Percentiles rank a stretch among this genome's conserved stretches.
Evolutionary conservation across 139 green algal genomes (phyloP).

Genomic region (Mychonastes homosphaera): DNA sequence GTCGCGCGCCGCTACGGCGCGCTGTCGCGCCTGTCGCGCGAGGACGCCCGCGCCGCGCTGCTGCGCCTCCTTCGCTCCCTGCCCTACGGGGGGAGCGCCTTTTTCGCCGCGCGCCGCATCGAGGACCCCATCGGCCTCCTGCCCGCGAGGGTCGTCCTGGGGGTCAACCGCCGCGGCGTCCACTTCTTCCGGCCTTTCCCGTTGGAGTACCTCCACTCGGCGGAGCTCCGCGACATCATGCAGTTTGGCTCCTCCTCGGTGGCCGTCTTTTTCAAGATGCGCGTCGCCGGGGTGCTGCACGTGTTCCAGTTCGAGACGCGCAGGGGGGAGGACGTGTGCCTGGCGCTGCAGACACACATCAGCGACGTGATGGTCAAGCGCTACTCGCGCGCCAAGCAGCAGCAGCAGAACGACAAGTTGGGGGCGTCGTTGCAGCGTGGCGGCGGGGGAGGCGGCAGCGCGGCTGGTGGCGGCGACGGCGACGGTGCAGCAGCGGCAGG

Average conservation of each 20-base stretch:
- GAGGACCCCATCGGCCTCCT: constrained; percentile 95
- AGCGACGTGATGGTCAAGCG: constrained; percentile 97
- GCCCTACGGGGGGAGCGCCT: constrained; percentile 78
- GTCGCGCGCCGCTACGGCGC: constrained; percentile 65
- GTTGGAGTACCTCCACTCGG: constrained; percentile 94
- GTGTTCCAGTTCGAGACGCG: constrained; percentile 96
- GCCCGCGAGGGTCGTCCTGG: constrained; percentile 83
- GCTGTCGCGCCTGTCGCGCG: constrained; percentile 71
- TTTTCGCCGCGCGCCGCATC: constrained; percentile 31
- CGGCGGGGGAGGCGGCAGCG: constrained; percentile 4
- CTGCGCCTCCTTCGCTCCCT: constrained; percentile 87
- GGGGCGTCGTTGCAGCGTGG: too few species aligned
- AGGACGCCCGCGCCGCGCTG: constrained; percentile 83
- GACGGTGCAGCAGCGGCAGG: constrained; percentile 16
- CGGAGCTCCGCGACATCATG: constrained; percentile 96
- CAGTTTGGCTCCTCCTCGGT: constrained; percentile 76
- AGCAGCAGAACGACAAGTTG: not conserved
- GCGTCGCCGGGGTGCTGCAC: constrained; percentile 88
- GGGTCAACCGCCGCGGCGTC: constrained; percentile 93
- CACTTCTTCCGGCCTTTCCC: constrained; percentile 85
- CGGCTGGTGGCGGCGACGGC: constrained; percentile 1
- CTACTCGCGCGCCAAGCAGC: constrained; percentile 33
- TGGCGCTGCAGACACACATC: constrained; percentile 97
- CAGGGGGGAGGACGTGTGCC: constrained; percentile 94
- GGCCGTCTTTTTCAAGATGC: constrained; percentile 98